Evolutionary conservation across 495 filamentous ascomycete species (phyloP), one percentile per base, ranked within the genome.

Genomic region (Podospora bellae-mahoneyi): DNA sequence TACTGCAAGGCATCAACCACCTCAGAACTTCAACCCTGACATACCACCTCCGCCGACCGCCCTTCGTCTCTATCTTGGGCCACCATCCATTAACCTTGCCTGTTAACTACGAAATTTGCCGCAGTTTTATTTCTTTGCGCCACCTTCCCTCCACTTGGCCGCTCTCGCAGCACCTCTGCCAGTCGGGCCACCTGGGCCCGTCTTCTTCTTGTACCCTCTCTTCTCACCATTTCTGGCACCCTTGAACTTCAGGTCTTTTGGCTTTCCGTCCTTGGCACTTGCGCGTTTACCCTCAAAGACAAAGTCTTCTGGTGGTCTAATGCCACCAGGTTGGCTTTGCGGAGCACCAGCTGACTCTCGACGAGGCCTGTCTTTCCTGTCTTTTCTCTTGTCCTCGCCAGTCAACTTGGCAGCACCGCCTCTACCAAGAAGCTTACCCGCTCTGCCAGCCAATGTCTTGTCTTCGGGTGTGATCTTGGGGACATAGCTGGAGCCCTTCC

Each of bases 261-360:
- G 83, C 68, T 78, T 85, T 13, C 87, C 88, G 64, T 84, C 86
- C 71, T 82, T 88, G 61, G 78, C 87, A 72, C 78, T 92, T 20
- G 95, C 95, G 64, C 95, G 86, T 73, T 91, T 87, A 3, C 95
- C 95, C 77, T 99, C 95, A 76, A 99, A 97, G 9, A 97, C 88
- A 69, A 94, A 84, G 3, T 84, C 80, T 80, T 93, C 88, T 2
- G 88, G 87, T 5, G 80, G 76, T 74, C 82, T 88, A 62, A 74
- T 64, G 28, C 34, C 62, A 48, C 39, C 18, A 10, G 39, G 39
- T 13, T 48, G 39, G 53, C 66, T 67, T 30, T 39, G 62, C 5
- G n/a, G n/a, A 9, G n/a, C 64, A 57, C 58, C 23, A 15, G 26
- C 32, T 6, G 19, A 34, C 27, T 18, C n/a, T 28, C 39, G 66